Percentiles rank a stretch among this genome's conserved stretches.
phyloP scores from a whole-genome alignment of 2,329 filamentous ascomycete species.

The Calonectria pseudoturangicola region DNA sequence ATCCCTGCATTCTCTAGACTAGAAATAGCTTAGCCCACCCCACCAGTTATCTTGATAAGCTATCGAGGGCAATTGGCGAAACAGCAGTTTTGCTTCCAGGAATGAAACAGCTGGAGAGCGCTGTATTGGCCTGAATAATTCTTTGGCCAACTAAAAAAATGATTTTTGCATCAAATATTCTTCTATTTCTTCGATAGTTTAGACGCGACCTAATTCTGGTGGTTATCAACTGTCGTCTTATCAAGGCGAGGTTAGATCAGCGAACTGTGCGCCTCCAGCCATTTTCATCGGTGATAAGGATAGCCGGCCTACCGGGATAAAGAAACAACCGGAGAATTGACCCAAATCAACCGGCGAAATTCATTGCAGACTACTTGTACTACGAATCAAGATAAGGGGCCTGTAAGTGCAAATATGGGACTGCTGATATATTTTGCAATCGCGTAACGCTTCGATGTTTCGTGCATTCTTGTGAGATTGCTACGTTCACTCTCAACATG shows the following conservation, averaged over 20 bases:
- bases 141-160: no score
- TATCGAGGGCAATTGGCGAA: background rate
- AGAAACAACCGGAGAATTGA: background rate
- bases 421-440: background rate
- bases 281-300: background rate
- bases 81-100: background rate
- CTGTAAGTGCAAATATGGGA: background rate
- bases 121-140: no score
- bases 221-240: no score
- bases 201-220: no score
- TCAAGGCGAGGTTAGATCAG: no score
- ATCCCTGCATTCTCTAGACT: background rate
- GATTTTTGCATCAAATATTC: no score
- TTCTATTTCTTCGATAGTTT: no score
- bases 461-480: background rate
- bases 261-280: background rate
- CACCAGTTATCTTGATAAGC: background rate
- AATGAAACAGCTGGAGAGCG: background rate
- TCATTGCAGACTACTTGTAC: background rate
- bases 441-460: background rate
- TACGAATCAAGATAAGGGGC: background rate
- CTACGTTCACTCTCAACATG: background rate
- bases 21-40: background rate
- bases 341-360: conserved; percentile 1
- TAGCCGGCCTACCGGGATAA: background rate